These are phyloP conservation scores for Cercospora janseana DNA, from an alignment of 2,329 filamentous ascomycete species.

Conservation along the genomic window DNA sequence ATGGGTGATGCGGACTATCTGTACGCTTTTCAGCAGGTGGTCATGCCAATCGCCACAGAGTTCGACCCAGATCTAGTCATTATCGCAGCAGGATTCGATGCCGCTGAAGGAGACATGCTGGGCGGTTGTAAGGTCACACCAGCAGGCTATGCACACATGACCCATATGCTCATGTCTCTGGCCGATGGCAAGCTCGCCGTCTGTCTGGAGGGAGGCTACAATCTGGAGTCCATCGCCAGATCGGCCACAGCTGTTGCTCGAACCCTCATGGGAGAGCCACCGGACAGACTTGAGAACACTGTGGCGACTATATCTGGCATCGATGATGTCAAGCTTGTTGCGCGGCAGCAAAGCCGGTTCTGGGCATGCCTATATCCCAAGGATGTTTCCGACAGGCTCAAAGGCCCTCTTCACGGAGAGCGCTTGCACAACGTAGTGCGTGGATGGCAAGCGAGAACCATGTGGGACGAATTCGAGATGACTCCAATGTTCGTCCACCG, in stretches of 20 bases:
- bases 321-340: constrained; percentile 57
- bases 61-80: constrained; percentile 94
- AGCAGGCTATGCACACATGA: constrained; percentile 94
- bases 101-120: constrained; percentile 86
- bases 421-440: constrained; percentile 79
- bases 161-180: constrained; percentile 96
- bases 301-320: constrained; percentile 54
- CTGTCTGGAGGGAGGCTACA: constrained; percentile 94
- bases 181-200: constrained; percentile 87
- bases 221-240: constrained; percentile 84
- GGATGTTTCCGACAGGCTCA: constrained; percentile 39
- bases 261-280: constrained; percentile 93
- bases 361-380: constrained; percentile 87
- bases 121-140: constrained; percentile 92
- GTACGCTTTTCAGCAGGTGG: constrained; percentile 89
- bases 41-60: constrained; percentile 93
- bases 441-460: constrained; percentile 67
- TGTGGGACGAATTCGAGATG: constrained; percentile 75
- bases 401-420: constrained; percentile 47
- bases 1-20: constrained; percentile 98
- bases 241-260: constrained; percentile 88
- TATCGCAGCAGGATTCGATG: constrained; percentile 93
- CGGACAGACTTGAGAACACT: constrained; percentile 56
- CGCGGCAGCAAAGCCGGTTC: constrained; percentile 61
- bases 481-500: constrained; percentile 76